Percentiles rank a stretch among this genome's conserved stretches.
These are phyloP conservation scores for Nigrograna mackinnonii DNA, from an alignment of 2,329 filamentous ascomycete genomes.

Conservation along the genomic window DNA sequence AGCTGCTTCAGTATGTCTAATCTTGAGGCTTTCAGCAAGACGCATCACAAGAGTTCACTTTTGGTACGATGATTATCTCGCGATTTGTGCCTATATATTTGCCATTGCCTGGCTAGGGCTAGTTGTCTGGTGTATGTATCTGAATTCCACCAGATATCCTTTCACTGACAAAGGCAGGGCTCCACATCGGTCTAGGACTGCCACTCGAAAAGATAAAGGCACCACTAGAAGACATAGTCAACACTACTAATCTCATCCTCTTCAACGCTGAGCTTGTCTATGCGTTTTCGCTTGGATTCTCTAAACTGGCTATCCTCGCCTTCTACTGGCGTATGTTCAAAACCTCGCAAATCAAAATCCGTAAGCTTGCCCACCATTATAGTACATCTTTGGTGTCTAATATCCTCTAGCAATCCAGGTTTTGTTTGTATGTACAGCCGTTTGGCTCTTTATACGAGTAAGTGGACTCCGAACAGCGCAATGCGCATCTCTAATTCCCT, in stretches of 20 bases:
- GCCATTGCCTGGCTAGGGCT: constrained; percentile 8
- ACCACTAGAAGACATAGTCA: not conserved
- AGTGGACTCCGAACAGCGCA: not conserved
- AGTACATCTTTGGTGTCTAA: too few species aligned
- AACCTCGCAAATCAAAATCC: constrained; percentile 12
- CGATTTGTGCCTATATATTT: constrained; percentile 8
- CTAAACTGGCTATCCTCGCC: constrained; percentile 18
- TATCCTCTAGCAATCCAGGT: constrained; percentile 14
- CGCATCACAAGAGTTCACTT: constrained; percentile 7
- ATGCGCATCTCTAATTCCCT: not conserved
- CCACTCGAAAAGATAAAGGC: constrained; percentile 8
- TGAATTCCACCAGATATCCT: not conserved
- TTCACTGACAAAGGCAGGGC: constrained; percentile 5
- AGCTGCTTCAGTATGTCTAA: constrained; percentile 6
- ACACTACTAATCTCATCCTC: constrained; percentile 10
- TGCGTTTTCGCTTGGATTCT: constrained; percentile 12
- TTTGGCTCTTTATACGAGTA: constrained; percentile 16
- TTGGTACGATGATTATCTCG: constrained; percentile 12
- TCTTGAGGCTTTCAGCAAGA: constrained; percentile 7
- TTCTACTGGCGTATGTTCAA: constrained; percentile 24
- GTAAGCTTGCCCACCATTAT: too few species aligned
- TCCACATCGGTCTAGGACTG: constrained; percentile 12
- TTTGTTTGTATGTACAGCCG: constrained; percentile 5
- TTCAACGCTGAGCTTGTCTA: constrained; percentile 13
- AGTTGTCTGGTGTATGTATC: constrained; percentile 11